These are phyloP conservation scores for Gossypium mustelinum DNA, from an alignment of 345 rosid genomes.

Conservation along the genomic window DNA sequence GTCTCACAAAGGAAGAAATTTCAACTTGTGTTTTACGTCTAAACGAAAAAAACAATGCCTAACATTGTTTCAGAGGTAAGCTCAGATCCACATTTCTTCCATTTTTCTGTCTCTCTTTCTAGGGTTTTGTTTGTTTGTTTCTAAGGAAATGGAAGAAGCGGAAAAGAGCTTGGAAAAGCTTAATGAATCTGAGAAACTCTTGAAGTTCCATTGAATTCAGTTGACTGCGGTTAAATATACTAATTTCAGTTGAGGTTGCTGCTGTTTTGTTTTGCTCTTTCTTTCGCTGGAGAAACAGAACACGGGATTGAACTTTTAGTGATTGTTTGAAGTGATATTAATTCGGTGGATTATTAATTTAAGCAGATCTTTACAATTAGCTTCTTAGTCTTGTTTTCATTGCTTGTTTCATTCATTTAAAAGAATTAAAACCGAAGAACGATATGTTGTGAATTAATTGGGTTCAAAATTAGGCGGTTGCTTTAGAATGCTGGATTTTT, in stretches of 20 bases:
- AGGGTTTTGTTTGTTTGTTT: constrained; percentile 12
- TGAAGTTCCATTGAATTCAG: not conserved
- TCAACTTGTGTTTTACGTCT: not conserved
- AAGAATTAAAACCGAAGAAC: not conserved
- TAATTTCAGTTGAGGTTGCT: not conserved
- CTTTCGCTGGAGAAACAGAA: not conserved
- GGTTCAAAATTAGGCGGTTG: not conserved
- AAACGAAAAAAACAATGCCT: constrained; percentile 26
- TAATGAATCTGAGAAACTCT: not conserved
- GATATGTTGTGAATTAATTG: not conserved
- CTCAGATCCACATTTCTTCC: constrained; percentile 14
- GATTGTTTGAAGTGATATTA: not conserved
- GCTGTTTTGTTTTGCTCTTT: not conserved
- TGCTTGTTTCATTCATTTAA: not conserved
- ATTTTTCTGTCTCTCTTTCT: not conserved
- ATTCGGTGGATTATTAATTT: not conserved
- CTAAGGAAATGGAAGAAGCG: constrained; percentile 6
- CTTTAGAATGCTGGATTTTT: not conserved
- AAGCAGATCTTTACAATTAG: not conserved
- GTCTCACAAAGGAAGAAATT: not conserved
- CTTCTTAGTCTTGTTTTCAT: not conserved
- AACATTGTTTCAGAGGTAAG: constrained; percentile 52
- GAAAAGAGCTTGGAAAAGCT: not conserved
- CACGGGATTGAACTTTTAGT: not conserved
- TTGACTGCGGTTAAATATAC: not conserved